A percentile compares a stretch with the other conserved stretches of the same genome.
Conservation (phyloP, 2,329 filamentous ascomycete species). For the Juglanconis sp. region DNA sequence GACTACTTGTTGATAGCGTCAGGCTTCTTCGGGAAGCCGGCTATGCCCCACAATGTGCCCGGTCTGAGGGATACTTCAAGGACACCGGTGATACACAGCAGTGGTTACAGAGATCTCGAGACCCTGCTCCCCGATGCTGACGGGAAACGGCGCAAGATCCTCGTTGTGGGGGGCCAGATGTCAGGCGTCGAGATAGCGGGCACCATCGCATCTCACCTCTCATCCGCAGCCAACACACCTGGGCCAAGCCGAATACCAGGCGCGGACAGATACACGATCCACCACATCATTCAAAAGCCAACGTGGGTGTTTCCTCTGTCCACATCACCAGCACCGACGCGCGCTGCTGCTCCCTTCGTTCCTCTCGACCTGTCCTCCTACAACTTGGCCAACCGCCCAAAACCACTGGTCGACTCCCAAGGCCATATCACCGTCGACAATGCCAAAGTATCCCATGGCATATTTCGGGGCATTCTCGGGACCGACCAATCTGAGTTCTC, state of each 20-base stretch:
- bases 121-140: conserved; percentile 41
- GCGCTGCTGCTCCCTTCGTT: conserved; percentile 58
- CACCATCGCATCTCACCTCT: conserved; percentile 68
- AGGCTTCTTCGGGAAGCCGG: conserved; percentile 69
- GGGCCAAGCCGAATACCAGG: conserved; percentile 36
- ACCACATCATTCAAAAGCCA: conserved; percentile 67
- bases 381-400: conserved; percentile 61
- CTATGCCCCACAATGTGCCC: conserved; percentile 41
- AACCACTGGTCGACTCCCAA: conserved; percentile 58
- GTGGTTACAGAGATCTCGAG: conserved; percentile 56
- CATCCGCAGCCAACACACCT: conserved; percentile 57
- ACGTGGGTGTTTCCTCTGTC: conserved; percentile 68
- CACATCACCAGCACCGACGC: conserved; percentile 52
- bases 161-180: conserved; percentile 78
- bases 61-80: conserved; percentile 31
- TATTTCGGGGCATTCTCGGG: conserved; percentile 46
- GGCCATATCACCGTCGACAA: conserved; percentile 61
- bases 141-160: conserved; percentile 54
- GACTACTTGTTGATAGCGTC: conserved; percentile 71
- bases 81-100: conserved; percentile 64
- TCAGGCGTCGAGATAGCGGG: conserved; percentile 76
- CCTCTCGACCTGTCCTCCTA: conserved; percentile 72
- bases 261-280: conserved; percentile 53
- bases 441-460: conserved; percentile 52
- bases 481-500: conserved; percentile 53